Evolutionary conservation across 345 rosid genomes (phyloP).

Genomic region (Hibiscus trionum): DNA sequence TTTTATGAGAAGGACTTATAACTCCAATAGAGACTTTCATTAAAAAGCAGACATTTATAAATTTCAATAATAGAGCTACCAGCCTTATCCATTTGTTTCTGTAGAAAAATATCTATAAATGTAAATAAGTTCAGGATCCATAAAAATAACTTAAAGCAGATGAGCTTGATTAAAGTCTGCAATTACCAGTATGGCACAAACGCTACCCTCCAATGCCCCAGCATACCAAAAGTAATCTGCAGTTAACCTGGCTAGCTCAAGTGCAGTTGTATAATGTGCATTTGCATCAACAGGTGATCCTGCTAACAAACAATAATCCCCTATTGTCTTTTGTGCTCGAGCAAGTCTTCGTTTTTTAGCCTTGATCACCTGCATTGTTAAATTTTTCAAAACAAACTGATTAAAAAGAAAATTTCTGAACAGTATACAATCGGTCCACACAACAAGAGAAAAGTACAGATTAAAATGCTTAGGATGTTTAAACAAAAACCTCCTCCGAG

Average conservation of each 20-base stretch:
- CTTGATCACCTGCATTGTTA: conserved; percentile 75
- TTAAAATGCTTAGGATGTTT: conserved; percentile 78
- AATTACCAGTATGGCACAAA: conserved; percentile 83
- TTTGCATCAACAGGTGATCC: conserved; percentile 99
- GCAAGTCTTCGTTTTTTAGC: conserved; percentile 93
- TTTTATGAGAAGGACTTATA: background rate
- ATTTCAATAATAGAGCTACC: background rate
- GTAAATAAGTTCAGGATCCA: background rate
- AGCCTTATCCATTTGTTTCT: background rate
- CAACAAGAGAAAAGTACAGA: conserved; percentile 18
- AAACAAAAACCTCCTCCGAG: conserved; percentile 97
- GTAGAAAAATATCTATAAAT: background rate
- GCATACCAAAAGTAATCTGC: conserved; percentile 97
- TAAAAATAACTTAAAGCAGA: background rate
- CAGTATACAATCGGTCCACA: conserved; percentile 41
- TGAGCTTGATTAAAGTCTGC: conserved; percentile 1
- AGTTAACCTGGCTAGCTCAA: conserved; percentile 84
- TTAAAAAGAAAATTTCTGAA: conserved; percentile 15
- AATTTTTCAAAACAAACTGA: conserved; percentile 15
- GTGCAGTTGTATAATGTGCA: conserved; percentile 92
- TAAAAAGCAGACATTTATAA: background rate
- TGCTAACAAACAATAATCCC: conserved; percentile 94
- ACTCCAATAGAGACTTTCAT: background rate
- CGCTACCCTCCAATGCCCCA: conserved; percentile 96
- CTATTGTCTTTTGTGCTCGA: conserved; percentile 94